Base-by-base conservation (phyloP, 2,329 filamentous ascomycete genomes). In the Fusarium albidum region DNA sequence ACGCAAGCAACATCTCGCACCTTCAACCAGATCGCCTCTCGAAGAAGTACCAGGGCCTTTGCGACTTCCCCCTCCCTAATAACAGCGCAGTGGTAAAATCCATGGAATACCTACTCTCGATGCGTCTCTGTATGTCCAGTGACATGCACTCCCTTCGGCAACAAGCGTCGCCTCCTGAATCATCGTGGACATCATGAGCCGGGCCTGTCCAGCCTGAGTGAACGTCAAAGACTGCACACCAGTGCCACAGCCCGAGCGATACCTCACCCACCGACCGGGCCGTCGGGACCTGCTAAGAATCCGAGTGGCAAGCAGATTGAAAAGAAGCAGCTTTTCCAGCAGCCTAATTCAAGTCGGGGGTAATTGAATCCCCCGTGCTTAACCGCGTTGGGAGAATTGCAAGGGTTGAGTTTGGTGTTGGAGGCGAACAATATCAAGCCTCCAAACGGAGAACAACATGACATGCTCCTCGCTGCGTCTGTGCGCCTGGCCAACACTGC, bases 391-490 rank as follows among this genome's bases (percentile, higher is more conserved):
- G 4, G 34, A 21, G 13, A 14, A 9, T 27, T 7, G 21, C 14
- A 27, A 21, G 38, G 15, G 14, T 31, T 12, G 9, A 8, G 13
- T 9, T 29, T 37, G 57, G 49, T 39, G 27, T 43, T 9, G 14
- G 44, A 5, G 4, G 5, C 42, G 50, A 55, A 59, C 55, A 62
- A 62, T 53, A 59, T 46, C 31, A 59, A 48, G 32, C 27, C 27
- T 27, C 27, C 13, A 26, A 26, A 29, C 6, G 11, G 34, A 60
- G 59, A 60, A 62, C 59, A 62, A 62, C 60, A 57, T 45, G 35
- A 62, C n/a, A 60, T 11, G 33, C 29, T 21, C 15, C 32, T 11
- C 39, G 13, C 37, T 42, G 46, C 38, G 59, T 62, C 52, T 63
- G 59, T 63, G 59, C 59, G 14, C 27, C 18, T 3, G 15, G 15